phyloP scores from a whole-genome alignment of 257 asterid genomes.

The Leptodermis oblonga region DNA sequence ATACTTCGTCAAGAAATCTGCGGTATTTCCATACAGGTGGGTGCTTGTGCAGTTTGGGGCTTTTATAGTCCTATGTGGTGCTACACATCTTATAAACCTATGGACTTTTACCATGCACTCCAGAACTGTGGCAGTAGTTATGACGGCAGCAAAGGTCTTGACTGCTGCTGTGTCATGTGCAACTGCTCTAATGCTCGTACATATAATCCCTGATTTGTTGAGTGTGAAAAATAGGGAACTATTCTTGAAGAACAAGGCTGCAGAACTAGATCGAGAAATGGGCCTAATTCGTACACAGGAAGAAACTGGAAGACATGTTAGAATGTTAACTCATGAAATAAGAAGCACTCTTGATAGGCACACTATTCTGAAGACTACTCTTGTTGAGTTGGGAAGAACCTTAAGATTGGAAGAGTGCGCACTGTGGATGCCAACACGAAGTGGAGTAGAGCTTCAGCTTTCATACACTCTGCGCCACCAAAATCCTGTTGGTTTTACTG shows the following conservation, averaged over 20 bases:
- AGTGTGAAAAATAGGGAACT: constrained; percentile 94
- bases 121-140: constrained; percentile 81
- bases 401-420: constrained; percentile 92
- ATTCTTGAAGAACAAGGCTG: constrained; percentile 88
- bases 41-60: constrained; percentile 99
- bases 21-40: constrained; percentile 96
- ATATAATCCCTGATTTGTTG: constrained; percentile 86
- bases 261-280: constrained; percentile 96
- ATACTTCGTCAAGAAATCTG: constrained; percentile 94
- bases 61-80: constrained; percentile 95
- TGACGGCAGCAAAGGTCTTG: constrained; percentile 72
- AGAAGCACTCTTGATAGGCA: constrained; percentile 98
- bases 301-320: constrained; percentile 95
- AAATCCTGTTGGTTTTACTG: constrained; percentile 82
- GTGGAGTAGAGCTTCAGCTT: constrained; percentile 92
- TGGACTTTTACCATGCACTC: constrained; percentile 88
- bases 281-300: constrained; percentile 95
- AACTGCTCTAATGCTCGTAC: constrained; percentile 94
- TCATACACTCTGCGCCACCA: constrained; percentile 90
- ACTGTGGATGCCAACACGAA: constrained; percentile 95
- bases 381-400: constrained; percentile 91
- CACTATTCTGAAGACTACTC: constrained; percentile 85
- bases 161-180: constrained; percentile 97
- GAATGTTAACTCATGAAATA: constrained; percentile 98
- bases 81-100: constrained; percentile 84